Evolutionary conservation across 352 stramenopile species (phyloP).

Genomic region (Globisporangium takayamanum): DNA sequence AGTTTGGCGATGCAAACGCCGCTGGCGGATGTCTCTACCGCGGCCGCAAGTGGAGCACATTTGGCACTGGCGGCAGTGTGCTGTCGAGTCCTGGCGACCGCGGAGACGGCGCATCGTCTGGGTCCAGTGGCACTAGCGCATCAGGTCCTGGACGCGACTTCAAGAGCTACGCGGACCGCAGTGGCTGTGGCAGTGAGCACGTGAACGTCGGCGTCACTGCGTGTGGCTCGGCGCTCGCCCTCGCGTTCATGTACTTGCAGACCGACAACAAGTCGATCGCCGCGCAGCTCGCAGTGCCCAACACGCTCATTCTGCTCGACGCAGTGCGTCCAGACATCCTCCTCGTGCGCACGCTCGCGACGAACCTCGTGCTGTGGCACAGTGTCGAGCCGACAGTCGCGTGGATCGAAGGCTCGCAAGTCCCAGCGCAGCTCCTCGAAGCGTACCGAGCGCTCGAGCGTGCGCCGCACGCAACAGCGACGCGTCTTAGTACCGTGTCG

Average conservation of each 20-base stretch:
- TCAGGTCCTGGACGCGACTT: slow-evolving; percentile 48
- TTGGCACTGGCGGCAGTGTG: slow-evolving; percentile 18
- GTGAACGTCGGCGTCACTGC: slow-evolving; percentile 96
- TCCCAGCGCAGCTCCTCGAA: slow-evolving; percentile 47
- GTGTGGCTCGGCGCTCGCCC: slow-evolving; percentile 87
- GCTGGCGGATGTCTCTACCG: slow-evolving; percentile 63
- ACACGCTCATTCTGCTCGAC: slow-evolving; percentile 95
- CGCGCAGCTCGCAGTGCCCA: slow-evolving; percentile 85
- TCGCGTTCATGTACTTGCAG: slow-evolving; percentile 97
- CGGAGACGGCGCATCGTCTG: slow-evolving; percentile 5
- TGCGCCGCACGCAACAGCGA: too few relatives aligned
- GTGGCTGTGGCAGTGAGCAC: slow-evolving; percentile 55
- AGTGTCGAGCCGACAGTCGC: slow-evolving; percentile 77
- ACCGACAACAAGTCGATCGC: slow-evolving; percentile 85
- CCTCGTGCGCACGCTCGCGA: slow-evolving; percentile 90
- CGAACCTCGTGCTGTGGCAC: slow-evolving; percentile 95
- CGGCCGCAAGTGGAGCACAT: slow-evolving; percentile 53
- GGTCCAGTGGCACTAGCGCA: slow-evolving; percentile 28
- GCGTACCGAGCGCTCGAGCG: slow-evolving; percentile 33
- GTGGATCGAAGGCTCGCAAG: slow-evolving; percentile 87
- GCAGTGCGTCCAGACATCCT: slow-evolving; percentile 95
- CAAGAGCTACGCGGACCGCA: slow-evolving; percentile 19
- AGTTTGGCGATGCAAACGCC: slow-evolving; percentile 36
- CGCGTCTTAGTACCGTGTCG: neutral
- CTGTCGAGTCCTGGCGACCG: slow-evolving; percentile 12